These are phyloP conservation scores for Fonsecaea pedrosoi DNA, from an alignment of 2,329 filamentous ascomycete genomes.

Conservation along the genomic window DNA sequence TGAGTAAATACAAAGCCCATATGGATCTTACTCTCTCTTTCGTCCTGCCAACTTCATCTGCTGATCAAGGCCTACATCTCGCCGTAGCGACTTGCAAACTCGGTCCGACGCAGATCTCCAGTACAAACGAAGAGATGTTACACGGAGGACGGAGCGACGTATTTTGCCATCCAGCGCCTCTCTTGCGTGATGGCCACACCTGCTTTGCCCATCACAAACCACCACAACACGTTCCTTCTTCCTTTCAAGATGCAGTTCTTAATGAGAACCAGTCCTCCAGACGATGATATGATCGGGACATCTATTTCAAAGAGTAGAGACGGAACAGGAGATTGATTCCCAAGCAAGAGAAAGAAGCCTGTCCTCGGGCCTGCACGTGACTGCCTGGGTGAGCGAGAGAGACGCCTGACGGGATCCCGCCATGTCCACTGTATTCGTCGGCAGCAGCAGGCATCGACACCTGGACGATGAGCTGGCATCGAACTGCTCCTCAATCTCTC, in stretches of 20 bases:
- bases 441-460: slow-evolving; percentile 11
- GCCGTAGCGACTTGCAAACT: neutral
- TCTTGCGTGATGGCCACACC: neutral
- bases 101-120: neutral
- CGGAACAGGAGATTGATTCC: neutral
- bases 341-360: neutral
- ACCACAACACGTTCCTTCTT: neutral
- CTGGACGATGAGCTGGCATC: slow-evolving; percentile 2
- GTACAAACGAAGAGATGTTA: neutral
- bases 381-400: neutral
- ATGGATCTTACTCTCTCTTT: neutral
- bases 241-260: neutral
- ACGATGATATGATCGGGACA: neutral
- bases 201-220: neutral
- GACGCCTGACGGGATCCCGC: neutral
- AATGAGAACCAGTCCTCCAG: neutral
- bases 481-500: slow-evolving; percentile 16
- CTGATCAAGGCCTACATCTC: neutral
- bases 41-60: neutral
- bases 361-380: neutral
- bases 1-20: too few relatives aligned
- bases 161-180: neutral
- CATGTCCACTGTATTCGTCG: slow-evolving; percentile 18
- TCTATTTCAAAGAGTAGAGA: neutral
- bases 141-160: neutral